Conservation (phyloP, 2,329 filamentous ascomycete species). For the Nannizziopsis barbatae region DNA sequence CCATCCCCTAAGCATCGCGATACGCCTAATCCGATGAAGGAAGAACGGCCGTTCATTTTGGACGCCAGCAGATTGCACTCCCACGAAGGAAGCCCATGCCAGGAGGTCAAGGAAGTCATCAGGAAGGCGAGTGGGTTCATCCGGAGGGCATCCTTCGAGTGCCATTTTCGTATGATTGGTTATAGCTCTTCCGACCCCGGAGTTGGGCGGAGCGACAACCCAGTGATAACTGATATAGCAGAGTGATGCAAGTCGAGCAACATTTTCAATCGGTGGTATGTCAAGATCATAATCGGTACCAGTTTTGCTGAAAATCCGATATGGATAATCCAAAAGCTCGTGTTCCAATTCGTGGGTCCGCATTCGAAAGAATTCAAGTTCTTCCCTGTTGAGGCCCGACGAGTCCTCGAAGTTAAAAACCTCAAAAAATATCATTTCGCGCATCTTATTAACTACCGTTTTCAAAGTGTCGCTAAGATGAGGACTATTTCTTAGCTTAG, state of each 20-base stretch:
- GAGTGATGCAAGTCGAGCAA: slow-evolving; percentile 25
- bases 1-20: slow-evolving; percentile 24
- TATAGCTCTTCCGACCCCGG: slow-evolving; percentile 27
- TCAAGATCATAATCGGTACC: slow-evolving; percentile 1
- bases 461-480: slow-evolving; percentile 23
- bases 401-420: slow-evolving; percentile 20
- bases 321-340: slow-evolving; percentile 31
- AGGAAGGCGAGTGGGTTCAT: slow-evolving; percentile 14
- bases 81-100: slow-evolving; percentile 27
- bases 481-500: slow-evolving; percentile 22
- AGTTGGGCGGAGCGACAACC: slow-evolving; percentile 26
- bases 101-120: slow-evolving; percentile 19
- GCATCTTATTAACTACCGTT: slow-evolving; percentile 20
- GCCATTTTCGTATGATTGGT: slow-evolving; percentile 23
- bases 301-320: slow-evolving; percentile 14
- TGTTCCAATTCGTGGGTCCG: slow-evolving; percentile 29
- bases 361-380: slow-evolving; percentile 26
- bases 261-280: slow-evolving; percentile 21
- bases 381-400: slow-evolving; percentile 17
- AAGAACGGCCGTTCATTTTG: slow-evolving; percentile 25
- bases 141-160: slow-evolving; percentile 16
- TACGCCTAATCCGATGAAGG: slow-evolving; percentile 20
- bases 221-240: slow-evolving; percentile 25
- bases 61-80: slow-evolving; percentile 24
- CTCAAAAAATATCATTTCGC: slow-evolving; percentile 27